Base-by-base conservation (phyloP, 2,329 filamentous ascomycete genomes). In the Didymella glomerata region DNA sequence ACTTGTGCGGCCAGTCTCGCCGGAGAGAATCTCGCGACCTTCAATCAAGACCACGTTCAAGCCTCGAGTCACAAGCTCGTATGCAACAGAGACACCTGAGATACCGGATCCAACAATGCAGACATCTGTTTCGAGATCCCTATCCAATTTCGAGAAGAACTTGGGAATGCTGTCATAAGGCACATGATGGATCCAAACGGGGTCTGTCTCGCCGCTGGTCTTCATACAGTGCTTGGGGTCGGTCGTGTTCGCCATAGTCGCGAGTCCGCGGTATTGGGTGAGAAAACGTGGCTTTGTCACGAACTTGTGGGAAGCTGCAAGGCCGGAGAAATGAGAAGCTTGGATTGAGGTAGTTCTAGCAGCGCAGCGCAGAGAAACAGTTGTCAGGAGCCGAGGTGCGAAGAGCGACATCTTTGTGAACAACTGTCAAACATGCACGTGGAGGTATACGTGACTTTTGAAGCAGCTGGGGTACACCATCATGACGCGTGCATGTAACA, bases 71-170 rank as follows among this genome's bases (percentile, higher is more conserved):
- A 86, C 80, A 0, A 86, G 80, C 61, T 86, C 83, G 57, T 85
- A 85, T 1, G 84, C 82, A 8, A 77, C 76, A 0, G 81, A 82
- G 42, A 85, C 78, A 13, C 83, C 84, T 0, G 82, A 73, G 47
- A 86, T 85, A 18, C 84, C 84, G 4, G 82, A 78, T 4, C 84
- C 84, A 47, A 86, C 75, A 52, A 86, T 75, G 66, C 79, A 82
- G 4, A 84, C 77, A 61, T 85, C 81, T 0, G 80, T 80, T 42
- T 81, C 72, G 20, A 84, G 68, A 66, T 84, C 76, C 4, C 71
- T 60, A 3, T 68, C 64, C 11, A 86, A 75, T 16, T 79, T 68
- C 1, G 77, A 71, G 67, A 84, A 71, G 67, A 84, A 84, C 6
- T 69, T 62, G 1, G 82, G 82, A 5, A 79, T 75, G 14, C 76